Conservation (phyloP, 768 basidiomycete species). For the Phylloporus sp. region DNA sequence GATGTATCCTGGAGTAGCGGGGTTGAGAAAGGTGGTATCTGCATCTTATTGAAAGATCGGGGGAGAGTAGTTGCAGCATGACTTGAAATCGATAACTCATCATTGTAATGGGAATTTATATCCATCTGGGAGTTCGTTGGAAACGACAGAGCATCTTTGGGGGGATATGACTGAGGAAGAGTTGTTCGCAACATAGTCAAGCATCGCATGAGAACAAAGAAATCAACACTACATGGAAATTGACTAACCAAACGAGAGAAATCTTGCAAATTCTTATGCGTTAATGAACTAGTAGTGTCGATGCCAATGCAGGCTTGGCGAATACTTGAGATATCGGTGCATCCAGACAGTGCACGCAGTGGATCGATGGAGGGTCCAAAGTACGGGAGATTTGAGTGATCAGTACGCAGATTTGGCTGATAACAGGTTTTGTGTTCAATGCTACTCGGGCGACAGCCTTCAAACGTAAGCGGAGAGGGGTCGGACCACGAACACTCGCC, state of each 20-base stretch:
- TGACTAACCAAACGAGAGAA: neutral
- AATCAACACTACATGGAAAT: neutral
- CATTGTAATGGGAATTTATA: neutral
- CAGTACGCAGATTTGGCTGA: neutral
- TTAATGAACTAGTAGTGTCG: neutral
- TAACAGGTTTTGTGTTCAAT: too few species aligned
- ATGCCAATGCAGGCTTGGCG: too few species aligned
- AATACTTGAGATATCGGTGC: neutral
- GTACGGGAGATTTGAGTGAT: neutral
- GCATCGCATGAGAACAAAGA: neutral
- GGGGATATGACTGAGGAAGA: neutral
- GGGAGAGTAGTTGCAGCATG: neutral
- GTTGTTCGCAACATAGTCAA: neutral
- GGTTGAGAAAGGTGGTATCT: neutral
- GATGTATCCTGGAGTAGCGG: neutral
- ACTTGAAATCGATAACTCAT: neutral
- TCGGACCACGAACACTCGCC: neutral
- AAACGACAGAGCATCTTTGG: neutral
- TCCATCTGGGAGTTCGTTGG: neutral
- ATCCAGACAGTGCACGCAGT: neutral
- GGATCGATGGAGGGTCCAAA: neutral
- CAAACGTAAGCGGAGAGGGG: too few species aligned
- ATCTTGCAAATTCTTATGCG: neutral
- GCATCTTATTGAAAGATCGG: neutral
- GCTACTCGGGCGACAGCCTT: too few species aligned